A percentile compares a stretch with the other conserved stretches of the same genome.
These are phyloP conservation scores for Nicotiana rustica DNA, from an alignment of 305 asterid species.

Conservation along the genomic window DNA sequence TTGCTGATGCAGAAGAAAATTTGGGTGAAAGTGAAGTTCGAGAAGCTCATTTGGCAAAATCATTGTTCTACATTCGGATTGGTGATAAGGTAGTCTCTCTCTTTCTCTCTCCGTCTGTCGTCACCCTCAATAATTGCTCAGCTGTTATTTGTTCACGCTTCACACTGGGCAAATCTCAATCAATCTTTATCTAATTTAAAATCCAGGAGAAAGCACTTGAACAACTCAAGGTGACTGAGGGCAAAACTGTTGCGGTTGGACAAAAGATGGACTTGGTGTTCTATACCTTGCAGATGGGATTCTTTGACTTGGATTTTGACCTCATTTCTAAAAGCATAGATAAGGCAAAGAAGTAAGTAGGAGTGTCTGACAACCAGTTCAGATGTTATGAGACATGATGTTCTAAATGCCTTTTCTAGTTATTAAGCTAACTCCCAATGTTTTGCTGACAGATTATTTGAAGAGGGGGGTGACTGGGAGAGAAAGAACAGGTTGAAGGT, in stretches of 20 bases:
- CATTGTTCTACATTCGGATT: slow-evolving; percentile 72
- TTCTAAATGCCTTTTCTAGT: slow-evolving; percentile 33
- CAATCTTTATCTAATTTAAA: slow-evolving; percentile 32
- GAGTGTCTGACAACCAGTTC: slow-evolving; percentile 15
- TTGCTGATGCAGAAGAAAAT: slow-evolving; percentile 93
- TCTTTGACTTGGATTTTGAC: slow-evolving; percentile 88
- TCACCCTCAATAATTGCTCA: slow-evolving; percentile 1
- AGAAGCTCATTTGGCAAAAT: slow-evolving; percentile 93
- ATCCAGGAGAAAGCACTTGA: slow-evolving; percentile 88
- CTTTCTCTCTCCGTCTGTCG: not conserved
- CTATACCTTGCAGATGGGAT: slow-evolving; percentile 74
- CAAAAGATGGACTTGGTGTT: slow-evolving; percentile 96
- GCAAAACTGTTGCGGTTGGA: slow-evolving; percentile 94
- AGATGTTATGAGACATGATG: not conserved
- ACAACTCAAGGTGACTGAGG: slow-evolving; percentile 83
- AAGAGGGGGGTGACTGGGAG: slow-evolving; percentile 99
- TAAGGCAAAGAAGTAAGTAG: slow-evolving; percentile 82
- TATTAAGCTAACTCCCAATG: slow-evolving; percentile 37
- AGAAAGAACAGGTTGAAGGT: slow-evolving; percentile 95
- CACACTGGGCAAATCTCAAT: slow-evolving; percentile 26
- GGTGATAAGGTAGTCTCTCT: slow-evolving; percentile 68
- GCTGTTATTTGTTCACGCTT: not conserved
- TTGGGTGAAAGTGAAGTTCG: slow-evolving; percentile 97
- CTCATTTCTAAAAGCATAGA: slow-evolving; percentile 87
- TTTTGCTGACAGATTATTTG: slow-evolving; percentile 69